These are phyloP conservation scores for Talaromyces islandicus DNA, from an alignment of 2,329 filamentous ascomycete genomes.

Conservation along the genomic window DNA sequence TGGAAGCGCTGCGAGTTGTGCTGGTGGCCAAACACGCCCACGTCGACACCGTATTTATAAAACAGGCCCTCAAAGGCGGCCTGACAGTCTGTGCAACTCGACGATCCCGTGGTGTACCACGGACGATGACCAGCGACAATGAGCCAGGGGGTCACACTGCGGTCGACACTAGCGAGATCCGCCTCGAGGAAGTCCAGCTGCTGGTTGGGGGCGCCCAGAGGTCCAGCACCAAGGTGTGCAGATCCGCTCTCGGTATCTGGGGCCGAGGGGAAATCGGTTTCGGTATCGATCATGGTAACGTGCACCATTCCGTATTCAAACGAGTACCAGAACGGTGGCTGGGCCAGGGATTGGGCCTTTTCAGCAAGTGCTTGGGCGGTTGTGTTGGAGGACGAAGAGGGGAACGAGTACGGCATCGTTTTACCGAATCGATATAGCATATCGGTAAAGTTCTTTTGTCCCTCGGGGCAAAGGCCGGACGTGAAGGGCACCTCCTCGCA, in stretches of 20 bases:
- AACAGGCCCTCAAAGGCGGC: slow-evolving; percentile 49
- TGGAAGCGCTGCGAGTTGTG: slow-evolving; percentile 54
- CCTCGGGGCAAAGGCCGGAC: slow-evolving; percentile 21
- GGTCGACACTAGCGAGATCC: slow-evolving; percentile 53
- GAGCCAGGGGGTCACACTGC: slow-evolving; percentile 50
- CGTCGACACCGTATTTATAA: slow-evolving; percentile 53
- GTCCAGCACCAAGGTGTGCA: slow-evolving; percentile 40
- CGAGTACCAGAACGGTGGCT: slow-evolving; percentile 44
- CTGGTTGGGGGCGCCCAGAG: slow-evolving; percentile 45
- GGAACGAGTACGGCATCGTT: slow-evolving; percentile 48
- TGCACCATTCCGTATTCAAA: slow-evolving; percentile 57
- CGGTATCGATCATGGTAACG: slow-evolving; percentile 51
- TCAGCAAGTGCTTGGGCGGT: slow-evolving; percentile 23
- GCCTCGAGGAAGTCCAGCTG: slow-evolving; percentile 52
- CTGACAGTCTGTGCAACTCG: slow-evolving; percentile 44
- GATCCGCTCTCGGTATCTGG: slow-evolving; percentile 42
- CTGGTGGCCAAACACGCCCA: slow-evolving; percentile 53
- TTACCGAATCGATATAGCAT: slow-evolving; percentile 51
- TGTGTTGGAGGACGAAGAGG: slow-evolving; percentile 41
- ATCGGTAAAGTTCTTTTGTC: slow-evolving; percentile 57
- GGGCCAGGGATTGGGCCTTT: slow-evolving; percentile 30
- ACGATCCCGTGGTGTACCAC: slow-evolving; percentile 40
- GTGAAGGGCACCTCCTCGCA: slow-evolving; percentile 28
- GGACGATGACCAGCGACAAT: slow-evolving; percentile 42
- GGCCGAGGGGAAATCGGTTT: slow-evolving; percentile 50